Conservation (phyloP, 2,329 filamentous ascomycete genomes). For the Exophiala spinifera region DNA sequence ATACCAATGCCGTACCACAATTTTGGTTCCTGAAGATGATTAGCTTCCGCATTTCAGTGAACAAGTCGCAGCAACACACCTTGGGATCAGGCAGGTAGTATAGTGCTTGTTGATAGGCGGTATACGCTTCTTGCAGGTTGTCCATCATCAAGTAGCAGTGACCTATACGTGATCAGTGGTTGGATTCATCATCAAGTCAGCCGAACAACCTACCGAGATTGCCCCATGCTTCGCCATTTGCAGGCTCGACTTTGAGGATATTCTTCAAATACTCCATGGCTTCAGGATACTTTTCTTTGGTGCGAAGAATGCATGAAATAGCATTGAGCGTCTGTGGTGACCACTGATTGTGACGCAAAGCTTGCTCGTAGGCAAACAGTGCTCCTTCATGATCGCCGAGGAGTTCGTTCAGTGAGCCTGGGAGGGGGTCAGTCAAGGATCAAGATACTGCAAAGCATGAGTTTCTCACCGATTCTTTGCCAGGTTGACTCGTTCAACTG, state of each 20-base stretch:
- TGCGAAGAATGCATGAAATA: constrained; percentile 86
- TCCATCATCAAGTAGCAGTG: constrained; percentile 99
- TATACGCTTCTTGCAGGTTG: constrained; percentile 92
- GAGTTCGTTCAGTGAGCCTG: constrained; percentile 81
- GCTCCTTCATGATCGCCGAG: constrained; percentile 87
- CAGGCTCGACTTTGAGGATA: constrained; percentile 82
- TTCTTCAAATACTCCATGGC: constrained; percentile 90
- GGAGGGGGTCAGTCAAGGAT: constrained; percentile 12
- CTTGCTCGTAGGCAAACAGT: constrained; percentile 85
- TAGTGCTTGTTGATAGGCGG: constrained; percentile 90
- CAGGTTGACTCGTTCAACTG: constrained; percentile 83
- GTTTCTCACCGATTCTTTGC: constrained; percentile 81
- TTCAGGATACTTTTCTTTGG: constrained; percentile 88
- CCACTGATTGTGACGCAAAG: constrained; percentile 79
- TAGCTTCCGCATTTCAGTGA: not conserved
- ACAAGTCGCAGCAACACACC: constrained; percentile 49
- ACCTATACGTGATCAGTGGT: constrained; percentile 51
- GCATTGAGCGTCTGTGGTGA: constrained; percentile 91
- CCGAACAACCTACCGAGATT: constrained; percentile 68
- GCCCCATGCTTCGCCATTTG: constrained; percentile 94
- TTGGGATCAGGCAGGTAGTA: constrained; percentile 93
- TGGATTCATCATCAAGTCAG: constrained; percentile 25
- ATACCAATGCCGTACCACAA: constrained; percentile 99
- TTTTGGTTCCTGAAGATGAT: constrained; percentile 71
- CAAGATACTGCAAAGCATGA: not conserved